Evolutionary conservation across 192 early-diverging fungal species (phyloP).

Genomic region (Linnemannia zychae): DNA sequence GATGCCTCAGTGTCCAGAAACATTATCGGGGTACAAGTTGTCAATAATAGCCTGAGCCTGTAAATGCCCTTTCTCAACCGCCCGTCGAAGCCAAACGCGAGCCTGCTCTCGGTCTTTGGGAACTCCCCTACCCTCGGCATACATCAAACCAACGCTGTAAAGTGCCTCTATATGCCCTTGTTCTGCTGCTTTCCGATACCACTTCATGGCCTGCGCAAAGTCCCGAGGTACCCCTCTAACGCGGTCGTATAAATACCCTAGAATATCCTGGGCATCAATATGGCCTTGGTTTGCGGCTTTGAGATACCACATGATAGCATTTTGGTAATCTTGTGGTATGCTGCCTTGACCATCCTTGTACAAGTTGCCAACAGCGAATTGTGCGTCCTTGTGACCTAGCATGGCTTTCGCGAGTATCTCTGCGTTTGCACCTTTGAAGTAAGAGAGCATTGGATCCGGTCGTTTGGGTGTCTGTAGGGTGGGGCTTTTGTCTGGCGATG

Average conservation of each 20-base stretch:
- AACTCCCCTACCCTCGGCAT: background rate
- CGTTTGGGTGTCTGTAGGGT: too few relatives aligned
- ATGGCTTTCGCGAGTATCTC: too few relatives aligned
- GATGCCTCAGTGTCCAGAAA: too few relatives aligned
- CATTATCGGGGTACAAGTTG: too few relatives aligned
- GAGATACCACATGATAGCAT: background rate
- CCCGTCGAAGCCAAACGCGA: background rate
- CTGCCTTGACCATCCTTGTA: too few relatives aligned
- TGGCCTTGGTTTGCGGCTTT: background rate
- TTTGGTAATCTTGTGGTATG: background rate
- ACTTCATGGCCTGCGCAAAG: background rate
- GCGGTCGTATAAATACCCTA: background rate
- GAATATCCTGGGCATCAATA: background rate
- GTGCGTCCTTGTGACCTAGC: too few relatives aligned
- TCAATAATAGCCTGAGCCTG: too few relatives aligned
- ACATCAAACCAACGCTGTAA: background rate
- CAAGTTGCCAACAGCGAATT: too few relatives aligned
- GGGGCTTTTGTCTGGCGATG: too few relatives aligned
- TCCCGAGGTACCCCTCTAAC: background rate
- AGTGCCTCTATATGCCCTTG: background rate
- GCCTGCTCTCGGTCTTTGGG: background rate
- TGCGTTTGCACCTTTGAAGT: too few relatives aligned
- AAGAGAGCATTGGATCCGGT: too few relatives aligned
- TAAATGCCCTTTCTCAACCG: background rate
- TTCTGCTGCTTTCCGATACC: background rate